Evolutionary conservation across 805 yeast species (phyloP), one percentile per base, ranked within the genome.

Genomic region (Maudiozyma turicensis): DNA sequence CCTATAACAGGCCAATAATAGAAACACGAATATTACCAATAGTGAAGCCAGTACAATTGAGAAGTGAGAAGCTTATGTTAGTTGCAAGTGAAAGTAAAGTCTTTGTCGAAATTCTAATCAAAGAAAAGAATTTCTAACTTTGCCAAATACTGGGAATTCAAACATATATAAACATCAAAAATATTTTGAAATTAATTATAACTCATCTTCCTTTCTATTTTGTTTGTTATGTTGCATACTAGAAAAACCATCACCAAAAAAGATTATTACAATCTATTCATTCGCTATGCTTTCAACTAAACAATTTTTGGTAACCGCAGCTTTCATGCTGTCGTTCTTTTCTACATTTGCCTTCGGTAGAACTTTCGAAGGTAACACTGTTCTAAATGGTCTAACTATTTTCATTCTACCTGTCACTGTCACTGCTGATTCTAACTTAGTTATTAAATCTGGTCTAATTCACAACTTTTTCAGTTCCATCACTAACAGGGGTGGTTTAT

Each of bases 271-370:
- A 14, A 45, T n/a, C 40, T 20, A 37, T 42, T 42, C 44, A 42
- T 42, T 42, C 44, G 37, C 44, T 34, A 45, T 45, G 47, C 20
- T 45, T 45, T 45, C 47, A 30, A 37, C 47, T 39, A 45, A 45
- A 45, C 42, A 45, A 45, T 45, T 45, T 45, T 45, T 45, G 43
- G 47, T 45, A 15, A 38, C 47, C 13, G 42, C 47, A 45, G 40
- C 47, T 14, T 45, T 45, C 40, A 34, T 45, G 47, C 40, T 45
- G 42, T 38, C 47, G n/a, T 45, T 29, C 44, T 40, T 45, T 11
- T 14, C 44, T 33, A 26, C 44, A 6, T 40, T 40, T 28, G 43
- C 44, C 13, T 45, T 40, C 33, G 48, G 44, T 41, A 31, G 41
- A 35, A 34, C 48, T 9, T 46, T 46, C 34, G 13, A 40, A 9